Evolutionary conservation across 371 early-diverging fungal genomes (phyloP).

Genomic region (Haplosporangium sp.): DNA sequence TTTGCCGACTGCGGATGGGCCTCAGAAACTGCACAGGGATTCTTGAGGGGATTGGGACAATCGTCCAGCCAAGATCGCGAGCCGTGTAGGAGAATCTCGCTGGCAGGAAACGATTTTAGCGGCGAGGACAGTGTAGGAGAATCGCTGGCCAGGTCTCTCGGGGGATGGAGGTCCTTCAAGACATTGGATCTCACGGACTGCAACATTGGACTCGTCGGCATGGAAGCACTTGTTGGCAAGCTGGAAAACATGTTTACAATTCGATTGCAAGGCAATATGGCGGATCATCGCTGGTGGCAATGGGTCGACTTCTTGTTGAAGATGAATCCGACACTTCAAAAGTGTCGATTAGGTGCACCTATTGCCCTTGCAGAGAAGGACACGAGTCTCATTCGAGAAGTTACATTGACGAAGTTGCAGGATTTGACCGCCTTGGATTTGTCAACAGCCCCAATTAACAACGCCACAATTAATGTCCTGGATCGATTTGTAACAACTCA

Average conservation of each 20-base stretch:
- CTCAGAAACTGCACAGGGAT: conserved; percentile 26
- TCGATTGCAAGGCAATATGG: conserved; percentile 28
- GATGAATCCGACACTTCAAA: conserved; percentile 23
- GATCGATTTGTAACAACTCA: conserved; percentile 7
- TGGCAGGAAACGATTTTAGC: conserved; percentile 44
- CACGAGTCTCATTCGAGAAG: conserved; percentile 11
- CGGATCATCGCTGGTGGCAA: conserved; percentile 46
- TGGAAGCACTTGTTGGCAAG: conserved; percentile 22
- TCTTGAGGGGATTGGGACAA: conserved; percentile 22
- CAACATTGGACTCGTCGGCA: conserved; percentile 31
- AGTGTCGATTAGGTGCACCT: conserved; percentile 39
- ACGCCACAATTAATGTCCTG: conserved; percentile 18
- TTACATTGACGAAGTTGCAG: conserved; percentile 14
- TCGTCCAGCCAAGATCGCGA: conserved; percentile 9
- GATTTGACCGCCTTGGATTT: conserved; percentile 29
- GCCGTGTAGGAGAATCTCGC: conserved; percentile 30
- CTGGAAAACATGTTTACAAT: conserved; percentile 30
- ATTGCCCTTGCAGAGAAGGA: background rate
- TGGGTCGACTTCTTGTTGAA: conserved; percentile 37
- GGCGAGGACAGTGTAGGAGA: conserved; percentile 25
- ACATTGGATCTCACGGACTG: conserved; percentile 41
- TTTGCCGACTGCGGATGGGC: conserved; percentile 47
- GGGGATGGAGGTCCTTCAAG: conserved; percentile 23
- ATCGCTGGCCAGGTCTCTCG: conserved; percentile 19
- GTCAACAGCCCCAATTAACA: conserved; percentile 26